Percentiles rank a stretch among this genome's conserved stretches.
These are phyloP conservation scores for Pseudocercospora crystallina DNA, from an alignment of 2,329 filamentous ascomycete genomes.

Conservation along the genomic window DNA sequence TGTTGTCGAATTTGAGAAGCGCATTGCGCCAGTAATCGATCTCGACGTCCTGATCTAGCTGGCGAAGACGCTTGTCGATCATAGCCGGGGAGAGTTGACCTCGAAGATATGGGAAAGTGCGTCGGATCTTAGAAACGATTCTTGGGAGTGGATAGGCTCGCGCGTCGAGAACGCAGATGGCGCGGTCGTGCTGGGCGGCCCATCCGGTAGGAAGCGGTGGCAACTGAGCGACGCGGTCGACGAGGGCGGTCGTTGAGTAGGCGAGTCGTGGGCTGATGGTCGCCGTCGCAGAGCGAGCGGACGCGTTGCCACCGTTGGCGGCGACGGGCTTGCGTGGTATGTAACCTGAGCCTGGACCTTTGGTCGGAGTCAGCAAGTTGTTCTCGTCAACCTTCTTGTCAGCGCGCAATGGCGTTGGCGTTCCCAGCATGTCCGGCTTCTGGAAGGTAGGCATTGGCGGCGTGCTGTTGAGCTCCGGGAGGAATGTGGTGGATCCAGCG, in stretches of 20 bases:
- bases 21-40: conserved; percentile 31
- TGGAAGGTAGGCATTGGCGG: conserved; percentile 33
- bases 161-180: conserved; percentile 37
- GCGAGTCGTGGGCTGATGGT: conserved; percentile 1
- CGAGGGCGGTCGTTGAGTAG: conserved; percentile 16
- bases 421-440: conserved; percentile 22
- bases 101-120: conserved; percentile 31
- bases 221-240: conserved; percentile 28
- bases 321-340: conserved; percentile 1
- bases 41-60: conserved; percentile 36
- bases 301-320: background rate
- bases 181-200: conserved; percentile 33
- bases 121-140: conserved; percentile 33
- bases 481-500: conserved; percentile 23
- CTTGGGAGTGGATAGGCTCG: conserved; percentile 27
- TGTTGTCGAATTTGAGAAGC: conserved; percentile 5
- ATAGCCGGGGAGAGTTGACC: conserved; percentile 31
- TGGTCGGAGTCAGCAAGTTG: conserved; percentile 11
- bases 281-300: background rate
- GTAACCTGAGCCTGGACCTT: background rate
- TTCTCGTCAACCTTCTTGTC: conserved; percentile 3
- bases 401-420: conserved; percentile 8
- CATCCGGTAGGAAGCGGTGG: conserved; percentile 33
- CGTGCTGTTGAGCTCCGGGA: conserved; percentile 32
- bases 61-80: conserved; percentile 37